Conservation (phyloP, 192 early-diverging fungal species). For the Podila horticola region DNA sequence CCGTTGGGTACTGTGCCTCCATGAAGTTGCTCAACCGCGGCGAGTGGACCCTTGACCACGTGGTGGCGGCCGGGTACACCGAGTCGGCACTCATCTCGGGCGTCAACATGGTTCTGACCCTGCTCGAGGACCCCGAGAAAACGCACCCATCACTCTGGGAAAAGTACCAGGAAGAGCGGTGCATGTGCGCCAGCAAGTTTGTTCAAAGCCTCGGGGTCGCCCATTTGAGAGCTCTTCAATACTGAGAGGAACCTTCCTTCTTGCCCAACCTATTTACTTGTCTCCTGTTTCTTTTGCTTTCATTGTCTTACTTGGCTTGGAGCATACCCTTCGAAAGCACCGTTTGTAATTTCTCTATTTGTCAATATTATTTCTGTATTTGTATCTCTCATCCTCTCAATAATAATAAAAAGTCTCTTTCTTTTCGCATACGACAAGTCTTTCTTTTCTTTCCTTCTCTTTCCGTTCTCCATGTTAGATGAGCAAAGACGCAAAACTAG, state of each 20-base stretch:
- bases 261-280: too few species aligned
- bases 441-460: too few species aligned
- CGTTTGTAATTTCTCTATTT: conserved; percentile 2
- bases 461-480: too few species aligned
- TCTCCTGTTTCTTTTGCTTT: too few species aligned
- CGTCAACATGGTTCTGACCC: conserved; percentile 61
- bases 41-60: conserved; percentile 64
- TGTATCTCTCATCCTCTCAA: too few species aligned
- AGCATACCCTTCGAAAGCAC: background rate
- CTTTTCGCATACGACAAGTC: too few species aligned
- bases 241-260: background rate
- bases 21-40: conserved; percentile 53
- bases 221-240: conserved; percentile 12
- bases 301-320: too few species aligned
- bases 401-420: too few species aligned
- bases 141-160: conserved; percentile 52
- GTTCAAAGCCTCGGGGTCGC: conserved; percentile 39
- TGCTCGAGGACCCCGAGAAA: conserved; percentile 54
- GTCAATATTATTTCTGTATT: too few species aligned
- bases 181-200: conserved; percentile 52
- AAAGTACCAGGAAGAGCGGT: conserved; percentile 57
- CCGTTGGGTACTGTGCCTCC: conserved; percentile 56
- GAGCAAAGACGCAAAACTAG: too few species aligned
- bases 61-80: conserved; percentile 75
- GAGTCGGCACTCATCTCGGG: conserved; percentile 62